Base-by-base conservation (phyloP, 345 rosid genomes). In the Eutrema yunnanense region DNA sequence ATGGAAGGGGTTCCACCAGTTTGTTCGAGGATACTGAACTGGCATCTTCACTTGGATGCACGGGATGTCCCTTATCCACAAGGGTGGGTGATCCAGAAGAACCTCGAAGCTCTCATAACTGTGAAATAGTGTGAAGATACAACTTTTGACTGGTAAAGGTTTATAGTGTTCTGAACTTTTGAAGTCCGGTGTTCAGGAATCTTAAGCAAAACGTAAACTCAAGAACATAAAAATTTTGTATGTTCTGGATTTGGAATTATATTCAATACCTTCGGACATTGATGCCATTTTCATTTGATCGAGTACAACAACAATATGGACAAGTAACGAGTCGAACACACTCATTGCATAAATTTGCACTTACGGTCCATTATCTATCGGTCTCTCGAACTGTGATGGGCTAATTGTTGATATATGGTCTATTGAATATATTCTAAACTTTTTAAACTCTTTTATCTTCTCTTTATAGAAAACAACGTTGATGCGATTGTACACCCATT, bases 31-130 rank as follows among this genome's bases (percentile, higher is more conserved):
- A 86, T 91, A 77, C 69, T 88, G 78, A 94, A 86, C 78, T 94
- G 98, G 98, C 98, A 93, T 84, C 94, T 93, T 14, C 96, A 93
- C 86, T 74, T 89, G 69, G 88, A 84, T 78, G 79, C 85, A 7
- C 73, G 30, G 2, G 79, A 81, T 67, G 84, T 83, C 54, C 65
- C 75, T 34, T 88, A 93, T 80, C 98, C 98, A 12, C 81, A 67
- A 76, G 88, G 93, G 11, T 93, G 98, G 97, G 65, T 64, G 73
- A 73, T 90, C 54, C 82, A 77, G 77, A 84, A 82, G 82, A 87
- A 87, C 73, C 91, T 90, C n/a, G 82, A 87, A 49, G 83, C 77
- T 72, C 62, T 78, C 68, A 60, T 84, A 56, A 80, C 91, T 29
- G 30, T 88, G 50, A 38, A 69, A 41, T 83, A 82, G 85, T 68